These are phyloP conservation scores for Hemerocallis citrina DNA, from an alignment of 106 monocot species.

Conservation along the genomic window DNA sequence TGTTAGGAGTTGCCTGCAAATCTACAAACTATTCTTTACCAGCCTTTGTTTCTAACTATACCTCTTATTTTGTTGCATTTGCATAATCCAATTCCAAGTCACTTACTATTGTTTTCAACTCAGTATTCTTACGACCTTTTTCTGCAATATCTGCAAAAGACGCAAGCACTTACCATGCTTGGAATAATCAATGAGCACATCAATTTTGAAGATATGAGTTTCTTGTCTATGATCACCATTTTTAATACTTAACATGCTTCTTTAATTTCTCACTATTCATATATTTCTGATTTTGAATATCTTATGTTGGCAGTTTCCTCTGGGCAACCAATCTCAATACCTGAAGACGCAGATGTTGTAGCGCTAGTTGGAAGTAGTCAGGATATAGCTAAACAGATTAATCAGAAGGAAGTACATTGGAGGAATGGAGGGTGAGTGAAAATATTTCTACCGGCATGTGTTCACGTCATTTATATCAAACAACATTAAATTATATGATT, in stretches of 20 bases:
- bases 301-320: constrained; percentile 52
- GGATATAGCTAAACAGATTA: constrained; percentile 75
- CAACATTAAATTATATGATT: no score
- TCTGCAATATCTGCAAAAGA: constrained; percentile 85
- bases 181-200: constrained; percentile 96
- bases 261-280: not conserved
- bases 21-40: no score
- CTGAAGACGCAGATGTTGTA: constrained; percentile 75
- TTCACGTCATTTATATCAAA: not conserved
- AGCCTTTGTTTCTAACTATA: no score
- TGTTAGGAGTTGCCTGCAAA: no score
- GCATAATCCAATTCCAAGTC: not conserved
- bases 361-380: constrained; percentile 59
- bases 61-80: not conserved
- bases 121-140: constrained; percentile 92
- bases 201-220: constrained; percentile 73
- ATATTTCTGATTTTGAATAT: constrained; percentile 7
- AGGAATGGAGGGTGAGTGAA: constrained; percentile 94
- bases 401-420: constrained; percentile 96
- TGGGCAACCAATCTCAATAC: constrained; percentile 71
- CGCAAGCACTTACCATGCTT: constrained; percentile 75
- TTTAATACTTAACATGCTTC: not conserved
- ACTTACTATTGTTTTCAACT: constrained; percentile 7
- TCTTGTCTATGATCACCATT: not conserved
- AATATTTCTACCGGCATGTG: no score